These are phyloP conservation scores for Saururus chinensis DNA, from an alignment of 164 flowering plant species.

Conservation along the genomic window DNA sequence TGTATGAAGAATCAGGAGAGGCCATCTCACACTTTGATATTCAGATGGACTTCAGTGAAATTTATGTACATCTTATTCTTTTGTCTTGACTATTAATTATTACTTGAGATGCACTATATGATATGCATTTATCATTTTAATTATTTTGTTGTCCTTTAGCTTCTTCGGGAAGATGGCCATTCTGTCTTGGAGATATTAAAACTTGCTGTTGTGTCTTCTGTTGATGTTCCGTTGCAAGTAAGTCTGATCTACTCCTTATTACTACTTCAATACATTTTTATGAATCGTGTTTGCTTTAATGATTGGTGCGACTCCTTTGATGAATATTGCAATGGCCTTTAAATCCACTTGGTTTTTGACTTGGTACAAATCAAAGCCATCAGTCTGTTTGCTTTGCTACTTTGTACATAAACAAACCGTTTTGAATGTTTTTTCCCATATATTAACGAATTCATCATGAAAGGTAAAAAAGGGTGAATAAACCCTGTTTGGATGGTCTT, in stretches of 20 bases:
- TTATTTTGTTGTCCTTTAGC: constrained; percentile 39
- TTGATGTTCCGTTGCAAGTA: constrained; percentile 72
- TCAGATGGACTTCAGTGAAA: constrained; percentile 92
- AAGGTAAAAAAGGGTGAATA: too few relatives aligned
- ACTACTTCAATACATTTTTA: neutral
- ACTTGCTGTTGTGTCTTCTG: constrained; percentile 61
- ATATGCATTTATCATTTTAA: constrained; percentile 2
- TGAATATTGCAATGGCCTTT: too few relatives aligned
- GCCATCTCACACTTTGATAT: constrained; percentile 69
- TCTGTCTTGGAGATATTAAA: constrained; percentile 83
- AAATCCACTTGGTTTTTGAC: too few relatives aligned
- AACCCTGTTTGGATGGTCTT: too few relatives aligned
- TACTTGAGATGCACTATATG: neutral
- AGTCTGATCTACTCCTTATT: constrained; percentile 1
- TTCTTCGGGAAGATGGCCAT: constrained; percentile 62
- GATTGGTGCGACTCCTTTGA: neutral
- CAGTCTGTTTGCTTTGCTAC: too few relatives aligned
- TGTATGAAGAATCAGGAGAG: constrained; percentile 76
- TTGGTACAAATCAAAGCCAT: too few relatives aligned
- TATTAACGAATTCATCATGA: too few relatives aligned
- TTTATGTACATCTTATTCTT: constrained; percentile 53
- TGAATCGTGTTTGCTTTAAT: neutral
- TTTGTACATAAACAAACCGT: too few relatives aligned
- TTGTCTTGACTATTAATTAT: neutral
- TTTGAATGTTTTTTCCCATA: too few relatives aligned